phyloP scores from a whole-genome alignment of 2,329 filamentous ascomycete genomes.

The Fusarium tjaetaba region DNA sequence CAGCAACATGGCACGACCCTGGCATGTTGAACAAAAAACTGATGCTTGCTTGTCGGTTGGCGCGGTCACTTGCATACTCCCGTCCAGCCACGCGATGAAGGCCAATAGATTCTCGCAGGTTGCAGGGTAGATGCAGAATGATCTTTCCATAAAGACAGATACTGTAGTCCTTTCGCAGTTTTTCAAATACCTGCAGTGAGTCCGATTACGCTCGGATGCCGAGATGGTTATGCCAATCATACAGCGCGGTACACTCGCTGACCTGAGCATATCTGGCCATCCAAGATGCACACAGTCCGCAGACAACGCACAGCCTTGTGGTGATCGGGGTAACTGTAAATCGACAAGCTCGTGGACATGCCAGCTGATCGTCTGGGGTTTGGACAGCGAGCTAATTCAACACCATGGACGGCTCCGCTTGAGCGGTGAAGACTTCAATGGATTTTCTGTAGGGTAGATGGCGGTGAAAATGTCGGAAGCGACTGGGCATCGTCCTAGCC shows the following conservation, averaged over 20 bases:
- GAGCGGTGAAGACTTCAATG: conserved; percentile 39
- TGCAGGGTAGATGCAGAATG: conserved; percentile 28
- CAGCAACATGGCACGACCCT: conserved; percentile 39
- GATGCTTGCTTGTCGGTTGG: conserved; percentile 22
- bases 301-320: conserved; percentile 15
- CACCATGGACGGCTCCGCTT: conserved; percentile 29
- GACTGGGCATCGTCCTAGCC: conserved; percentile 3
- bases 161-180: neutral
- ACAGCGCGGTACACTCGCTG: conserved; percentile 16
- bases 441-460: conserved; percentile 39
- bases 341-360: conserved; percentile 29
- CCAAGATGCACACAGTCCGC: conserved; percentile 3
- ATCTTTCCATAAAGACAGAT: conserved; percentile 14
- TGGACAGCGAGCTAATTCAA: conserved; percentile 33
- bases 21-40: neutral
- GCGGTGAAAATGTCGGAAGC: conserved; percentile 38
- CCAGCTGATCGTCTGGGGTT: conserved; percentile 41
- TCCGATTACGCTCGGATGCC: conserved; percentile 8
- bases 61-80: conserved; percentile 28
- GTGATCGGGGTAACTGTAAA: conserved; percentile 14
- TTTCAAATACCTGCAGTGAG: conserved; percentile 8
- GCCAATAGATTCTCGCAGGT: conserved; percentile 25
- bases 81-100: conserved; percentile 17
- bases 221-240: neutral
- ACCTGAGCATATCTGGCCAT: conserved; percentile 28